Conservation (phyloP, 352 stramenopile species). For the Globisporangium splendens region DNA sequence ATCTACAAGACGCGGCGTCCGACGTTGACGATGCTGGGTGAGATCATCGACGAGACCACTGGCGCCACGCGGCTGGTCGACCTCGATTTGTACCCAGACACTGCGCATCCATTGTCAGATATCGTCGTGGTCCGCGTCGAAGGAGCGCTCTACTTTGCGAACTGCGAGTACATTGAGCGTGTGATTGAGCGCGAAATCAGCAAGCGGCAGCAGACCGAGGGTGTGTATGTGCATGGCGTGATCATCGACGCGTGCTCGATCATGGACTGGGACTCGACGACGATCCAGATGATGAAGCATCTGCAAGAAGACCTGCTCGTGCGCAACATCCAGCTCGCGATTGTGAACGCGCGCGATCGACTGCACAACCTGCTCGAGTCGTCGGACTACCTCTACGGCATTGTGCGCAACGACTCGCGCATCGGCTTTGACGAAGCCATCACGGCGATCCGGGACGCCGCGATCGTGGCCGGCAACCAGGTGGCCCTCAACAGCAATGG, state of each 20-base stretch:
- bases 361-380: constrained; percentile 60
- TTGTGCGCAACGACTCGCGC: constrained; percentile 52
- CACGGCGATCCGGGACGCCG: constrained; percentile 40
- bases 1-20: constrained; percentile 58
- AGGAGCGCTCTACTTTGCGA: constrained; percentile 58
- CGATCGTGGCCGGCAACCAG: too few species aligned
- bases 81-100: constrained; percentile 38
- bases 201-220: constrained; percentile 34
- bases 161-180: constrained; percentile 57
- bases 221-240: constrained; percentile 45
- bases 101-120: constrained; percentile 30
- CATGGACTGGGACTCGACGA: constrained; percentile 84
- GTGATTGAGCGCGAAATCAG: constrained; percentile 45
- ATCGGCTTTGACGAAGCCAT: constrained; percentile 70
- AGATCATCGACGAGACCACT: constrained; percentile 28
- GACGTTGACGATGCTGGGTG: constrained; percentile 41
- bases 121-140: constrained; percentile 53
- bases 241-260: constrained; percentile 74
- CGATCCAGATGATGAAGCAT: constrained; percentile 86
- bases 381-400: constrained; percentile 61
- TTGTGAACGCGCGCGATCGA: constrained; percentile 69
- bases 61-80: constrained; percentile 42
- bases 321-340: constrained; percentile 65
- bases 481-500: too few species aligned
- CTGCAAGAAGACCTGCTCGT: constrained; percentile 53